Evolutionary conservation across 106 monocot species (phyloP), one percentile per base, ranked within the genome.

Genomic region (Agapanthus africanus): DNA sequence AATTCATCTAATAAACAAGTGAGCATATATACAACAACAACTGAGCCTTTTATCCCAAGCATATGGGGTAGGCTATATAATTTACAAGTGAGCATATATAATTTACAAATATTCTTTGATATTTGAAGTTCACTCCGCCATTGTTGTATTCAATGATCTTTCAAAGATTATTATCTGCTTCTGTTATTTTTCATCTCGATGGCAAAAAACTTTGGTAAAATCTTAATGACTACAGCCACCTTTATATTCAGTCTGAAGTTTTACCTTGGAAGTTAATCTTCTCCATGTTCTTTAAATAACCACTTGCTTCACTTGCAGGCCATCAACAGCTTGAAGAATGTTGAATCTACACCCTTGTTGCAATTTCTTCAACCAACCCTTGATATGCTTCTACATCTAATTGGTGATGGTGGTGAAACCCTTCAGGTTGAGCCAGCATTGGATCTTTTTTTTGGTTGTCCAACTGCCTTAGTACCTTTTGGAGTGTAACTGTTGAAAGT

Each of bases 351-450:
- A 75, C 82, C 85, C 1, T 77, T 99, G 63, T 59, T 99, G 22
- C 97, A 99, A 66, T 99, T 99, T 87, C 97, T 99, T 57, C 97
- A 92, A 64, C 93, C 97, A 70, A 85, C 90, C n/a, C 99, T 93
- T 44, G 91, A 93, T 69, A 93, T 99, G 99, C 93, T 99, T 73
- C 93, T 99, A 21, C 93, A 87, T 78, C 83, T 99, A 18, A 99
- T 99, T 77, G 93, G 99, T 69, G 99, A 99, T 81, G 99, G 99
- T 66, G 93, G 93, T 22, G 99, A 99, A 83, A 99, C 99, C 40
- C 90, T 99, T 79, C 99, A 99, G 99, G 99, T 99, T 73, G 32
- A 40, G 19, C 41, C 10, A 42, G 18, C 8, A 39, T 30, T 37
- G 11, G n/a, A 51, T 32, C 0, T 52, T 37, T 35, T 9, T 26